These are phyloP conservation scores for Boletus edulis DNA, from an alignment of 768 basidiomycete genomes.

Conservation along the genomic window DNA sequence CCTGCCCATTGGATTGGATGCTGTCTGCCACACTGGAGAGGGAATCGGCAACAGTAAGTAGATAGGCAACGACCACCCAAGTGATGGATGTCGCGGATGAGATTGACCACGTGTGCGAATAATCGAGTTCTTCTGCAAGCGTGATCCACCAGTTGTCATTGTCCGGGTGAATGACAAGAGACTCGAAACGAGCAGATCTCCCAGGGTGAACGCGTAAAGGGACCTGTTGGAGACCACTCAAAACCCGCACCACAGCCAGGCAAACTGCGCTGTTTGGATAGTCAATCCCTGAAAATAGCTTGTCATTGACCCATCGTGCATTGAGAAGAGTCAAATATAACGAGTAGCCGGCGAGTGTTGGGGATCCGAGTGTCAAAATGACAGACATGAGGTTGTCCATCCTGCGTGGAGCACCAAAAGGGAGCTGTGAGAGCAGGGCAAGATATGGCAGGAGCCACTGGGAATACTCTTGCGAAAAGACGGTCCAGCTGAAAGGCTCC, in stretches of 20 bases:
- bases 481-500: constrained; percentile 19
- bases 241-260: constrained; percentile 28
- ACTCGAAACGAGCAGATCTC: constrained; percentile 31
- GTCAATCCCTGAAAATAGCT: constrained; percentile 27
- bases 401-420: constrained; percentile 40
- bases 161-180: constrained; percentile 40
- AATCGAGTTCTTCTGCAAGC: constrained; percentile 33
- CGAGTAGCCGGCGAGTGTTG: constrained; percentile 45
- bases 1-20: constrained; percentile 36
- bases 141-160: constrained; percentile 44
- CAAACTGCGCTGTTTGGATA: constrained; percentile 20
- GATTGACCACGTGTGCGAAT: constrained; percentile 40
- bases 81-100: constrained; percentile 38
- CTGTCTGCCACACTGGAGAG: constrained; percentile 12
- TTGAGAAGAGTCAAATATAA: constrained; percentile 43
- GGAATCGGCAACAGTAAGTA: constrained; percentile 18
- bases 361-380: constrained; percentile 44
- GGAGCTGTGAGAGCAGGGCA: constrained; percentile 48
- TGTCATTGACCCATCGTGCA: constrained; percentile 39
- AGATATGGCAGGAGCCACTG: constrained; percentile 50
- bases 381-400: constrained; percentile 43
- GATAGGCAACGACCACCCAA: constrained; percentile 46
- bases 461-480: constrained; percentile 36
- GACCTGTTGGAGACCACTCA: constrained; percentile 43
- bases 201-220: constrained; percentile 34